Percentiles rank a stretch among this genome's conserved stretches.
These are phyloP conservation scores for Heimioporus sp. DNA, from an alignment of 768 basidiomycete genomes.

Conservation along the genomic window DNA sequence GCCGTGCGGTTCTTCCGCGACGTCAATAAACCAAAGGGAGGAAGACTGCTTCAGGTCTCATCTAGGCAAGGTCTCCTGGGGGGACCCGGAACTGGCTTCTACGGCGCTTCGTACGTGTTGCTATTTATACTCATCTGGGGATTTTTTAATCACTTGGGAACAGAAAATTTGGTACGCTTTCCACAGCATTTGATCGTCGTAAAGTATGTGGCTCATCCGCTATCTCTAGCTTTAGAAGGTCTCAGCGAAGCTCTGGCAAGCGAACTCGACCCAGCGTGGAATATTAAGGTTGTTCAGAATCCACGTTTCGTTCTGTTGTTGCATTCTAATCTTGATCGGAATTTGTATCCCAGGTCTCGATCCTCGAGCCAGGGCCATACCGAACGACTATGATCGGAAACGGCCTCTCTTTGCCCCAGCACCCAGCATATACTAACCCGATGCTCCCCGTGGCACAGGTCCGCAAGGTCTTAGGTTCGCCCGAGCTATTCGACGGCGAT, in stretches of 20 bases:
- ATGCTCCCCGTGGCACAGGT: background rate
- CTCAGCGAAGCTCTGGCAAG: slow-evolving; percentile 8
- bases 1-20: slow-evolving; percentile 37
- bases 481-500: slow-evolving; percentile 10
- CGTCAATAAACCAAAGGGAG: slow-evolving; percentile 37
- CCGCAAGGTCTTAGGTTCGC: background rate
- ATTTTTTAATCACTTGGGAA: background rate
- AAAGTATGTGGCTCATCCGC: background rate
- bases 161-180: slow-evolving; percentile 18
- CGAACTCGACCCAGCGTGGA: slow-evolving; percentile 16
- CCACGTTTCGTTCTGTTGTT: background rate
- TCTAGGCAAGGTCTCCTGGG: slow-evolving; percentile 33
- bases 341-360: slow-evolving; percentile 5
- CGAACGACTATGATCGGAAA: slow-evolving; percentile 9
- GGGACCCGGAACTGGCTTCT: slow-evolving; percentile 11
- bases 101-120: slow-evolving; percentile 25
- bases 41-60: slow-evolving; percentile 38
- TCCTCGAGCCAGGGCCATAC: slow-evolving; percentile 17
- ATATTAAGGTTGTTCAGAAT: slow-evolving; percentile 13
- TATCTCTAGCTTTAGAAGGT: slow-evolving; percentile 13
- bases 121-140: background rate
- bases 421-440: slow-evolving; percentile 20
- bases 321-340: no score
- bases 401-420: background rate
- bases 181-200: no score